Evolutionary conservation across 2,329 filamentous ascomycete genomes (phyloP), one percentile per base, ranked within the genome.

Genomic region (Mollisia scopiformis): DNA sequence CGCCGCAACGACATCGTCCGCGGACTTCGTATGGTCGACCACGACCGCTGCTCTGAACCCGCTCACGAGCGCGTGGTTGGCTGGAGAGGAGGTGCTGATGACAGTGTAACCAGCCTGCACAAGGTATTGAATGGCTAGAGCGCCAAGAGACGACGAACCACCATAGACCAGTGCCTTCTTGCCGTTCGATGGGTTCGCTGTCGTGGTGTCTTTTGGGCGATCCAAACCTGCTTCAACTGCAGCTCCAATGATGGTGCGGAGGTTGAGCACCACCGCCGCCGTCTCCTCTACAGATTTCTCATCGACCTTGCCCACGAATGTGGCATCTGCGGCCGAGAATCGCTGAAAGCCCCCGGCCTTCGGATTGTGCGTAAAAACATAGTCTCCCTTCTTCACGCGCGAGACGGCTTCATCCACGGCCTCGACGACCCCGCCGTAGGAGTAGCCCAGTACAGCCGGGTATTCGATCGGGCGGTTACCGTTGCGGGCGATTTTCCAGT

Each of bases 61-160:
- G 46, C 46, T 49, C 46, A 49, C 46, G 46, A 49, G 46, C 46
- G 46, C 46, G 46, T 49, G 46, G 46, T 49, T 49, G 46, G 46
- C 46, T 49, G 46, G 46, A 49, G 46, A 49, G 46, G 46, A 49
- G 46, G 46, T 49, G 46, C 46, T 49, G 46, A 49, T 49, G 46
- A 49, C 46, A 23, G 46, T 49, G 46, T 49, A 49, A 28, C 46
- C 46, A 49, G 46, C 46, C 8, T 49, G 46, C 46, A 49, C 46
- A 49, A 49, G 46, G 19, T 49, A 49, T 49, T 49, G 46, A 27
- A 49, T 49, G 46, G 46, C 46, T 49, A 49, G 46, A 49, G 46
- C 46, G 46, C 46, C 46, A 23, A 49, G 46, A 49, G 46, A 49
- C 19, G 21, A 49, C 25, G 46, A 49, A 28, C 46, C 46, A 27